These are phyloP conservation scores for Peziza echinospora DNA, from an alignment of 495 filamentous ascomycete species.

Conservation along the genomic window DNA sequence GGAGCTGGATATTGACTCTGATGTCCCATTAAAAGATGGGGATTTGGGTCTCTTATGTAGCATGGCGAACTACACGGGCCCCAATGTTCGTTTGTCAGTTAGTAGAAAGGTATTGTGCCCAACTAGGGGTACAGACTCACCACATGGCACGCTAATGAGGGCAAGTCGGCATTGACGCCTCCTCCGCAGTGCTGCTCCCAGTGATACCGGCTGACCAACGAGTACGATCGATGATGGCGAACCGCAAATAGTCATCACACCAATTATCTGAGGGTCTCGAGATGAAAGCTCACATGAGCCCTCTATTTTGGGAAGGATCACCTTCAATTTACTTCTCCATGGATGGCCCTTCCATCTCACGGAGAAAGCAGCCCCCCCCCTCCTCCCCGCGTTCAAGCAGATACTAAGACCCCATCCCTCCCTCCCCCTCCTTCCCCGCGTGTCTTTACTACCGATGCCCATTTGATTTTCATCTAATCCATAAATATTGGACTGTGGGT, in stretches of 20 bases:
- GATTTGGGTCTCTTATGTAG: too few relatives aligned
- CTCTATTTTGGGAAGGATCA: not conserved
- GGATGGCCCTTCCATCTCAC: not conserved
- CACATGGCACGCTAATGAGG: not conserved
- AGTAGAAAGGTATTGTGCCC: not conserved
- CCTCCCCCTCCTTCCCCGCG: not conserved
- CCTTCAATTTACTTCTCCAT: not conserved
- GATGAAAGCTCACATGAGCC: not conserved
- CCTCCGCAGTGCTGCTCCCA: not conserved
- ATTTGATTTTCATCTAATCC: not conserved
- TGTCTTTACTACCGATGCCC: not conserved
- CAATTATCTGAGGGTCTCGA: not conserved
- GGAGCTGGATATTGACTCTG: too few relatives aligned
- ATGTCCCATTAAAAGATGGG: too few relatives aligned
- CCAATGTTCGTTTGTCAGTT: not conserved
- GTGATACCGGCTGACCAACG: not conserved
- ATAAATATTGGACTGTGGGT: not conserved
- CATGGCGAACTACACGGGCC: too few relatives aligned
- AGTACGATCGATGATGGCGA: not conserved
- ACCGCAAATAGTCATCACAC: not conserved
- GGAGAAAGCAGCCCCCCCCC: not conserved
- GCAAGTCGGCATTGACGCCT: not conserved
- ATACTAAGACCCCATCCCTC: not conserved
- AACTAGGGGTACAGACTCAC: too few relatives aligned
- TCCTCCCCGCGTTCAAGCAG: not conserved